These are phyloP conservation scores for Phaeosphaeria sp. DNA, from an alignment of 2,329 filamentous ascomycete species.

Conservation along the genomic window DNA sequence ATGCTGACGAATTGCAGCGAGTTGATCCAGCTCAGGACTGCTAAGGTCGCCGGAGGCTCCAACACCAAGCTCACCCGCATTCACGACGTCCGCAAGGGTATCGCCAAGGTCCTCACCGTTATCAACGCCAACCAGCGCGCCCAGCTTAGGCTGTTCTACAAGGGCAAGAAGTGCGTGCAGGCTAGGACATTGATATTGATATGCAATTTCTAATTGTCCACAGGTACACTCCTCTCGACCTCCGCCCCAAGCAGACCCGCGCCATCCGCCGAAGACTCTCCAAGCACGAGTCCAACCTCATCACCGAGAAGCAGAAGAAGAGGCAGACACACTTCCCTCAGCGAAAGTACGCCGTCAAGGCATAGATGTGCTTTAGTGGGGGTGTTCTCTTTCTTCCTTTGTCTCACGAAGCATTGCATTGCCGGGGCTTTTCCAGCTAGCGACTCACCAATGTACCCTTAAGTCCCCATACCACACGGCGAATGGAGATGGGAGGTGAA, in stretches of 20 bases:
- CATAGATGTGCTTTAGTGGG: conserved; percentile 51
- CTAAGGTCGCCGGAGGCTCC: conserved; percentile 94
- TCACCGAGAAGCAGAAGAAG: conserved; percentile 97
- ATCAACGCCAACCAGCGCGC: conserved; percentile 99
- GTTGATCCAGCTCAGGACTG: conserved; percentile 93
- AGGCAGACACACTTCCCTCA: conserved; percentile 94
- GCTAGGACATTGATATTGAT: conserved; percentile 3
- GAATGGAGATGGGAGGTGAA: conserved; percentile 40
- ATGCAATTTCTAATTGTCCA: conserved; percentile 27
- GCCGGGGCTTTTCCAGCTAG: conserved; percentile 48
- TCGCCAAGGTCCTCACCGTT: conserved; percentile 97
- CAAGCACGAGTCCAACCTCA: conserved; percentile 83
- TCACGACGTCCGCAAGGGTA: conserved; percentile 99
- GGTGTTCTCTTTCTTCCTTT: conserved; percentile 47
- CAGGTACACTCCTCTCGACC: conserved; percentile 89
- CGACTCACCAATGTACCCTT: conserved; percentile 49
- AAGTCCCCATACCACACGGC: conserved; percentile 42
- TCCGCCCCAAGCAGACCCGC: conserved; percentile 97
- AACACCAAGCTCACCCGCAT: conserved; percentile 81
- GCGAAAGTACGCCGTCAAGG: conserved; percentile 99
- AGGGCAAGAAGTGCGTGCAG: conserved; percentile 82
- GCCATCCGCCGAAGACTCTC: conserved; percentile 95
- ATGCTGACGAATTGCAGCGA: conserved; percentile 60
- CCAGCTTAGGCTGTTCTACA: conserved; percentile 95
- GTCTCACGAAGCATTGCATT: conserved; percentile 51